Conservation (phyloP, 805 yeast genomes). For the Citeromyces matritensis region DNA sequence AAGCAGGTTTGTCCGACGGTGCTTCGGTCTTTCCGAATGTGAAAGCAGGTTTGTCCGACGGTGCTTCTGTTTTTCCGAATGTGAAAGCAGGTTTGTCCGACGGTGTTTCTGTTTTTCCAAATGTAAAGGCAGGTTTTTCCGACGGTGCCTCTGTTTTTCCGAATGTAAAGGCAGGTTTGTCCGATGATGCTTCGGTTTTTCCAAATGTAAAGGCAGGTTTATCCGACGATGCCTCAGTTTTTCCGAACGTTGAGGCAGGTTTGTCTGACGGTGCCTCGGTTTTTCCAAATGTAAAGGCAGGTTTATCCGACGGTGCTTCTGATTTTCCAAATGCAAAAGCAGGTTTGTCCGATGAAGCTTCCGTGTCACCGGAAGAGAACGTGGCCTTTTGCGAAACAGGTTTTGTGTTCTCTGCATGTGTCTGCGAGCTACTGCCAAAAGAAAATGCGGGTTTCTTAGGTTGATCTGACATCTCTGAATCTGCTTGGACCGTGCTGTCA, state of each 20-base stretch:
- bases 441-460: slow-evolving; percentile 4
- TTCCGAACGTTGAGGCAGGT: slow-evolving; percentile 9
- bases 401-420: no score
- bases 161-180: slow-evolving; percentile 11
- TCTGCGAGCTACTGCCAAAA: slow-evolving; percentile 7
- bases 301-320: slow-evolving; percentile 3
- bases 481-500: background rate
- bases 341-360: slow-evolving; percentile 3
- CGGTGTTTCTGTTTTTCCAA: background rate
- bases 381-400: background rate
- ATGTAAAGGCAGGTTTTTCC: slow-evolving; percentile 1
- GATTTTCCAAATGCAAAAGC: slow-evolving; percentile 10
- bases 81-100: slow-evolving; percentile 8
- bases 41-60: slow-evolving; percentile 2
- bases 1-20: slow-evolving; percentile 3
- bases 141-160: slow-evolving; percentile 2
- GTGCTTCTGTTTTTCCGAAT: slow-evolving; percentile 8
- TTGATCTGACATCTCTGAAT: background rate
- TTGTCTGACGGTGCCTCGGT: slow-evolving; percentile 4
- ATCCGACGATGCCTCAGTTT: slow-evolving; percentile 4
- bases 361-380: no score
- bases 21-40: background rate
- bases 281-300: slow-evolving; percentile 10
- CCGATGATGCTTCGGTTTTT: slow-evolving; percentile 4
- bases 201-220: slow-evolving; percentile 10